Evolutionary conservation across 441 rosid species (phyloP), one percentile per base, ranked within the genome.

Genomic region (Erodium moschatum): DNA sequence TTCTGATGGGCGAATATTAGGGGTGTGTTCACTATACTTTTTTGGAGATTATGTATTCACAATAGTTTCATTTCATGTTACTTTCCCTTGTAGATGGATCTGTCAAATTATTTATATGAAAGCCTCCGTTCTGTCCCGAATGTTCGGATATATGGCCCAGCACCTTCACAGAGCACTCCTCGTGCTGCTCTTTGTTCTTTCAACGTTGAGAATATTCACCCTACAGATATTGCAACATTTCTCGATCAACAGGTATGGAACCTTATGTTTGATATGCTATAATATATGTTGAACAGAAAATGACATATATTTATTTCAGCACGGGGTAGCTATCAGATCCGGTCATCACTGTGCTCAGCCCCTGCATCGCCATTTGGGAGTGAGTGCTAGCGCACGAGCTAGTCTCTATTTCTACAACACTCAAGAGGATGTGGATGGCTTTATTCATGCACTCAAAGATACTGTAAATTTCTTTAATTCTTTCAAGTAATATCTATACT

Each of bases 321-420:
- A 92, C 72, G 98, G 98, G 31, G 96, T 90, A 75, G 98, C 98
- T 5, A 85, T 90, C 77, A 85, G 98, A 82, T 87, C 97, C 13
- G 98, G 98, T 72, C 98, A 90, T 81, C 98, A 92, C 71, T 92
- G 98, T 20, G 91, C 98, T 0, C 98, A 90, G 75, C 97, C 97
- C 65, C 96, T 92, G 50, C 98, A 92, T 73, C 80, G 92, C 64
- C 72, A 81, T 73, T 80, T 92, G 69, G 96, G 97, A 65, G 83
- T 87, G 68, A 87, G 66, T 66, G 88, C 97, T 2, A 92, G 94
- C 35, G 98, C 98, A 0, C 90, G 97, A 0, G 97, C 97, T 27
- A 92, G 98, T 73, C 96, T 92, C 74, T 69, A 90, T 84, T 86
- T 92, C 76, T 90, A 92, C 81, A 92, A 92, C 77, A 89, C 96